Percentiles rank a stretch among this genome's conserved stretches.
Evolutionary conservation across 352 stramenopile species (phyloP).

Genomic region (Phytophthora megakarya): DNA sequence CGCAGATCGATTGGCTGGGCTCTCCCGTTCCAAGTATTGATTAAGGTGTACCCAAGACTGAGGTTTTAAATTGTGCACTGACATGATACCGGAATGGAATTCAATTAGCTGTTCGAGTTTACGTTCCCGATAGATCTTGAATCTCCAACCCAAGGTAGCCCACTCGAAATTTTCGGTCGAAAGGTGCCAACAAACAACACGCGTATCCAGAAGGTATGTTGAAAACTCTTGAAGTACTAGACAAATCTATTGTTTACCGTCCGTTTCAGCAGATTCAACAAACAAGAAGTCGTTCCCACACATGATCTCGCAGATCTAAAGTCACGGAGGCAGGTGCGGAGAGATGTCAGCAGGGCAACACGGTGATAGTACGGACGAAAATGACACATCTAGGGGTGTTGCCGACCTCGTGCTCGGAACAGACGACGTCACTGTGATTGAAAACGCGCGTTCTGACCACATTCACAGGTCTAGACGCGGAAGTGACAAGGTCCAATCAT

Average conservation of each 20-base stretch:
- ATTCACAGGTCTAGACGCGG: neutral
- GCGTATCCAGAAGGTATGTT: too few relatives aligned
- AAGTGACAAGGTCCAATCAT: neutral
- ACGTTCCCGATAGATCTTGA: too few relatives aligned
- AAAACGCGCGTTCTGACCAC: neutral
- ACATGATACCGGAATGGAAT: too few relatives aligned
- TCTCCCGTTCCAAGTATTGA: constrained; percentile 52
- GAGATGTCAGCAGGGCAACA: neutral
- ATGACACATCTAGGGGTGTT: neutral
- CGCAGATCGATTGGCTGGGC: constrained; percentile 56
- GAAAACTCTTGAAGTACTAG: neutral
- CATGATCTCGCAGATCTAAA: neutral
- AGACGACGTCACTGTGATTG: constrained; percentile 18
- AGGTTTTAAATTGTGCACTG: too few relatives aligned
- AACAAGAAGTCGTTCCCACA: neutral
- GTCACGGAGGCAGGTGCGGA: neutral
- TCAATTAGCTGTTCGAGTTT: too few relatives aligned
- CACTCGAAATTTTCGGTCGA: too few relatives aligned
- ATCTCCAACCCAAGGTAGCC: too few relatives aligned
- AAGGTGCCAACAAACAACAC: too few relatives aligned
- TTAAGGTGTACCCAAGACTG: constrained; percentile 23
- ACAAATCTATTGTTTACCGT: constrained; percentile 7
- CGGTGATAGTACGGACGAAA: neutral
- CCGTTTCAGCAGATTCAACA: neutral
- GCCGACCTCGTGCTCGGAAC: constrained; percentile 20